Evolutionary conservation across 352 stramenopile species (phyloP).

Genomic region (Phytophthora tubulina): DNA sequence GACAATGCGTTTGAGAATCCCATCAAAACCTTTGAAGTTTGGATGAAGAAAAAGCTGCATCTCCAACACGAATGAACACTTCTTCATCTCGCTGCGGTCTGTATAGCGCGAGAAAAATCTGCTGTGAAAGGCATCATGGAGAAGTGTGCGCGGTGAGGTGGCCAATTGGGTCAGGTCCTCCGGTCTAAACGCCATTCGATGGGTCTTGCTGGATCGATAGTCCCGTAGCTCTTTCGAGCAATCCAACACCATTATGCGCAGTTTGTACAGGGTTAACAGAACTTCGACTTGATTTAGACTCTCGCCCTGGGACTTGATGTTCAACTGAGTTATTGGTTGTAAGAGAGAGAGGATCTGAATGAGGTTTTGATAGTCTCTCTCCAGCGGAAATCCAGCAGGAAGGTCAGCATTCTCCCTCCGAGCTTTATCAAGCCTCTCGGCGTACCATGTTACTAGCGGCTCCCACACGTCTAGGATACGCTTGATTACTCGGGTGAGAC

Average conservation of each 20-base stretch:
- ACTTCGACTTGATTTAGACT: constrained; percentile 10
- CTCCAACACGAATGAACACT: constrained; percentile 12
- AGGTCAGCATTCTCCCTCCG: background rate
- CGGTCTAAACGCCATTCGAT: background rate
- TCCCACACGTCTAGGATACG: constrained; percentile 13
- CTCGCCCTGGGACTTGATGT: constrained; percentile 6
- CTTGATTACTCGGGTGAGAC: constrained; percentile 5
- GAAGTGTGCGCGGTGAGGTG: background rate
- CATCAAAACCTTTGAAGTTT: constrained; percentile 19
- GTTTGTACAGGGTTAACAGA: constrained; percentile 1
- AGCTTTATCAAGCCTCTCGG: background rate
- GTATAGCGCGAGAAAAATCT: constrained; percentile 18
- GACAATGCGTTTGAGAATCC: constrained; percentile 7
- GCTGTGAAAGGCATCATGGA: constrained; percentile 8
- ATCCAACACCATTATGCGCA: constrained; percentile 1
- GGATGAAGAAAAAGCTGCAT: constrained; percentile 22
- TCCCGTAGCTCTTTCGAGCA: constrained; percentile 11
- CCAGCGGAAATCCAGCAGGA: background rate
- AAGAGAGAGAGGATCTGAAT: background rate
- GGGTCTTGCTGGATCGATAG: constrained; percentile 1
- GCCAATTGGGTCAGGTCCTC: constrained; percentile 11
- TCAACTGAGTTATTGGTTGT: constrained; percentile 4
- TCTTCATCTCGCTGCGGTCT: constrained; percentile 12
- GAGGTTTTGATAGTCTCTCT: constrained; percentile 12
- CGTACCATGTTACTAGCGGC: constrained; percentile 11